Conservation (phyloP, 2,329 filamentous ascomycete species). For the Colletotrichum acutatum region DNA sequence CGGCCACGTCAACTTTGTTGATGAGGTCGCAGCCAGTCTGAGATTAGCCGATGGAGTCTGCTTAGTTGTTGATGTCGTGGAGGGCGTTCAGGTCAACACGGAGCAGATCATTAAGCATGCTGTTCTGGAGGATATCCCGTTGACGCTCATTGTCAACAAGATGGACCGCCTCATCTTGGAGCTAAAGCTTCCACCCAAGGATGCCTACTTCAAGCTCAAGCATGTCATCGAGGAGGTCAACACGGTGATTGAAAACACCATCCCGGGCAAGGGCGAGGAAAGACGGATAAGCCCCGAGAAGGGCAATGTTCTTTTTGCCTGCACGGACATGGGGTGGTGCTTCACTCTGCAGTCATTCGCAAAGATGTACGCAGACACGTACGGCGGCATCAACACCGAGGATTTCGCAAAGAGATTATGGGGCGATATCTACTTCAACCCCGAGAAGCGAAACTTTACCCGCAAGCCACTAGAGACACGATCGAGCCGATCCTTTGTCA, state of each 20-base stretch:
- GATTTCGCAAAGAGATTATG: conserved; percentile 90
- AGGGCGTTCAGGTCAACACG: conserved; percentile 98
- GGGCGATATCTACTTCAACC: conserved; percentile 98
- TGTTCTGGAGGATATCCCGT: conserved; percentile 86
- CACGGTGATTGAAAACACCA: conserved; percentile 88
- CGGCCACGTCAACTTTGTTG: conserved; percentile 97
- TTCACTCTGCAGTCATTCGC: conserved; percentile 95
- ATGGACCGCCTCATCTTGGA: conserved; percentile 96
- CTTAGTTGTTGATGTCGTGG: conserved; percentile 93
- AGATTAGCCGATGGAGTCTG: conserved; percentile 92
- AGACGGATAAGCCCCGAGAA: conserved; percentile 92
- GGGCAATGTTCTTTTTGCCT: conserved; percentile 97
- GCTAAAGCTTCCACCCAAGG: conserved; percentile 90
- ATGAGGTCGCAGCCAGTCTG: conserved; percentile 91
- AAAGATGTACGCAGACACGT: conserved; percentile 94
- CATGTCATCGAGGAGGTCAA: conserved; percentile 99
- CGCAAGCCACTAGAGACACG: conserved; percentile 85
- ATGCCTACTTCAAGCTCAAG: conserved; percentile 99
- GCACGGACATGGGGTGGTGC: conserved; percentile 94
- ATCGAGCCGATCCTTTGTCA: conserved; percentile 87
- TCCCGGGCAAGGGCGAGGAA: conserved; percentile 82
- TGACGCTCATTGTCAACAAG: conserved; percentile 96
- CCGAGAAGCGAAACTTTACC: conserved; percentile 88
- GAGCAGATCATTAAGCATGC: conserved; percentile 98
- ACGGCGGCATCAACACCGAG: conserved; percentile 80